Percentiles rank a stretch among this genome's conserved stretches.
phyloP scores from a whole-genome alignment of 1,284 basidiomycete species.

The Taiwanofungus camphoratus region DNA sequence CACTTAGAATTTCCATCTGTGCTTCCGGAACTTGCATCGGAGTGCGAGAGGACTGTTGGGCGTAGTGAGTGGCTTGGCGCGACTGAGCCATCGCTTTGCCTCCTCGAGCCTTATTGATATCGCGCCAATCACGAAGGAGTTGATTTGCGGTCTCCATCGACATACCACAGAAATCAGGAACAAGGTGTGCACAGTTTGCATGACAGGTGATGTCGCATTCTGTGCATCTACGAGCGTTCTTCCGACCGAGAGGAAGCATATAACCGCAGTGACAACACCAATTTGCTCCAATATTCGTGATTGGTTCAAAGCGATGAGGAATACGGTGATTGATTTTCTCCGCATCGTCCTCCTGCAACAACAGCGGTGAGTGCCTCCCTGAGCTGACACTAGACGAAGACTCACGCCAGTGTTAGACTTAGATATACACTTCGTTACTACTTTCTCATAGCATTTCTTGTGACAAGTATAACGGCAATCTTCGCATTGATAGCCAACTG shows the following conservation, averaged over 20 bases:
- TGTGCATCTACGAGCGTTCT: slow-evolving; percentile 92
- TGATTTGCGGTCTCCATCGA: slow-evolving; percentile 99
- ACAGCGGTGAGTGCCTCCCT: slow-evolving; percentile 8
- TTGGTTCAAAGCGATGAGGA: slow-evolving; percentile 95
- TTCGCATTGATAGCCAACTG: slow-evolving; percentile 97
- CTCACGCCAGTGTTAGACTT: slow-evolving; percentile 91
- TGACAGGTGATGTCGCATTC: slow-evolving; percentile 98
- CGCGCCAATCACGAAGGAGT: slow-evolving; percentile 87
- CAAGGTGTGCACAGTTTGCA: slow-evolving; percentile 95
- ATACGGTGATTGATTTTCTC: slow-evolving; percentile 99
- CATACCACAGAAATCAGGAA: slow-evolving; percentile 99
- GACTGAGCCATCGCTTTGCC: slow-evolving; percentile 20
- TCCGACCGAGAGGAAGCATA: slow-evolving; percentile 95
- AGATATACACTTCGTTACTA: slow-evolving; percentile 98
- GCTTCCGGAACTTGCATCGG: slow-evolving; percentile 16
- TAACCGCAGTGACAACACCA: slow-evolving; percentile 99
- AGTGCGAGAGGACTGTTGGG: slow-evolving; percentile 19
- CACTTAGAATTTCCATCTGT: slow-evolving; percentile 24
- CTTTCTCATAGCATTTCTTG: slow-evolving; percentile 98
- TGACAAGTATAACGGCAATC: slow-evolving; percentile 99
- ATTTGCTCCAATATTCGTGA: slow-evolving; percentile 96
- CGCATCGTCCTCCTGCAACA: slow-evolving; percentile 82
- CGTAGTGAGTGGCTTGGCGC: slow-evolving; percentile 19
- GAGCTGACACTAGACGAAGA: too few relatives aligned
- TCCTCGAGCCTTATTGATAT: slow-evolving; percentile 53